Base-by-base conservation (phyloP, 2,329 filamentous ascomycete genomes). In the Fusarium scirpi region DNA sequence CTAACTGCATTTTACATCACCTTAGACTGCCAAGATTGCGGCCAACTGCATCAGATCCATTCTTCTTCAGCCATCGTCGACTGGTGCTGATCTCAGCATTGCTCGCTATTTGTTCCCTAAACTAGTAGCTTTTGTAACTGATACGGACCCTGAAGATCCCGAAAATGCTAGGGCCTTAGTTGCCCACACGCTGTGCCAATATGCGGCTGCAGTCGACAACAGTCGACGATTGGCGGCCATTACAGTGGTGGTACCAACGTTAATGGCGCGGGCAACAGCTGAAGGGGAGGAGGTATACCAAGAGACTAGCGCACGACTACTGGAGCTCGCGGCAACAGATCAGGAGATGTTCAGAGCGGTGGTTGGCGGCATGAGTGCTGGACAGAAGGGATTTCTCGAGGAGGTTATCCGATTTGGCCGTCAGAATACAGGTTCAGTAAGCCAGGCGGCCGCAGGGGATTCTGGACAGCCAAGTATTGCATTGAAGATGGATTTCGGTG, bases 401-500 rank as follows among this genome's bases (percentile, higher is more conserved):
- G 90, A 90, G 70, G 90, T 97, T 18, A 88, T 97, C 65, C 87
- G 89, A 79, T 88, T 86, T 25, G 90, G 90, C 54, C 82, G 87
- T 73, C 82, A 86, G 72, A 78, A 77, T 79, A 80, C 58, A 74
- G 76, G 79, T 70, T 82, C 78, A 74, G 73, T 75, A 72, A 77
- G 76, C 77, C 82, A 83, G 73, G 80, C 78, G 58, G 75, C 65
- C 5, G 76, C 81, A 45, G 81, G 80, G 53, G 84, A 82, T 62
- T 82, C 84, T 62, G 86, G 83, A 29, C 89, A 89, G 80, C 96
- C 96, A 15, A 96, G 85, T 69, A 99, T 99, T 85, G 94, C 94
- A 57, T 81, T 99, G 77, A 96, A 97, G 86, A 97, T 98, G 92
- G 87, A 97, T 80, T 98, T 99, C 86, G 89, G 89, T 8, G 82